Percentiles rank a stretch among this genome's conserved stretches.
Conservation (phyloP, 202 grass and related monocot species). For the Dendrocalamus latiflorus region DNA sequence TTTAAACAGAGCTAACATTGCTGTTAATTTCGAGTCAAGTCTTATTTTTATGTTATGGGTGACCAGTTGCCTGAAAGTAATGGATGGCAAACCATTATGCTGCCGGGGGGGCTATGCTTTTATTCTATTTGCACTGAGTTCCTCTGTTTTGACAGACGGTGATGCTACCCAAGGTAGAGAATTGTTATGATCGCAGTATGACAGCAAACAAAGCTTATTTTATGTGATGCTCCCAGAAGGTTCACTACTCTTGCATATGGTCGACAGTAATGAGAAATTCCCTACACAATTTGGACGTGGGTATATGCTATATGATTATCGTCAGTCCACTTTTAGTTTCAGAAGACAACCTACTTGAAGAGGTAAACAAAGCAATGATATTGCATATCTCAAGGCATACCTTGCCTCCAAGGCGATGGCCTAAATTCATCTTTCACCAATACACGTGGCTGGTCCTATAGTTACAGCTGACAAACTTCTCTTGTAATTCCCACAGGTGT, state of each 20-base stretch:
- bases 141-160: slow-evolving; percentile 38
- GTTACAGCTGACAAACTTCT: not conserved
- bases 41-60: slow-evolving; percentile 5
- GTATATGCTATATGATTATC: slow-evolving; percentile 41
- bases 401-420: not conserved
- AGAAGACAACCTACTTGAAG: not conserved
- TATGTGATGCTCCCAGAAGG: slow-evolving; percentile 88
- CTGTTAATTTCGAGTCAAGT: not conserved
- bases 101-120: too few relatives aligned
- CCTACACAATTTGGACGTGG: slow-evolving; percentile 88
- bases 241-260: slow-evolving; percentile 46
- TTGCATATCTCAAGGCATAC: not conserved
- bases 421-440: not conserved
- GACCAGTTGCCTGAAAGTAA: not conserved
- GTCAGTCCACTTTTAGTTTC: slow-evolving; percentile 9
- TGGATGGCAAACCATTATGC: not conserved
- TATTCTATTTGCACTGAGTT: not conserved
- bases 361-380: not conserved
- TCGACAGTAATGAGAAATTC: slow-evolving; percentile 72
- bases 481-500: slow-evolving; percentile 45
- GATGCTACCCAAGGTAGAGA: slow-evolving; percentile 52
- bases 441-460: not conserved
- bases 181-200: slow-evolving; percentile 55
- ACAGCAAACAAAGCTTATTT: slow-evolving; percentile 66
- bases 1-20: not conserved